Evolutionary conservation across 2,329 filamentous ascomycete species (phyloP), one percentile per base, ranked within the genome.

Genomic region (Pestalotiopsis sp.): DNA sequence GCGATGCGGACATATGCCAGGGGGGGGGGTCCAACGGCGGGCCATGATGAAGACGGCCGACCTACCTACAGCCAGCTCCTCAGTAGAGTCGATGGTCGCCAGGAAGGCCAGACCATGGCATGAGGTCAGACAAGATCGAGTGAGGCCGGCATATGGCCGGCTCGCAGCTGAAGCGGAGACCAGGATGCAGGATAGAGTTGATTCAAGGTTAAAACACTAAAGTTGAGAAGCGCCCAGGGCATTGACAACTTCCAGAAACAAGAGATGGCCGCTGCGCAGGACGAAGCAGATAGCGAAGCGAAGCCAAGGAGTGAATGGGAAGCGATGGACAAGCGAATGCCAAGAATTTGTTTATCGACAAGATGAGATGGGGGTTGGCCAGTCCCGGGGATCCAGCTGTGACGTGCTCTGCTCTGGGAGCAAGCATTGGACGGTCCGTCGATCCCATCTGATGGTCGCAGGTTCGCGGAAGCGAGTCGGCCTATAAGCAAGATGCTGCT

Each of bases 171-270:
- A 7, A 64, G 38, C 49, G 38, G 23, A 36, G 36, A 49, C 61
- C 45, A 49, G 61, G 63, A 45, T 57, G 31, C 17, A 25, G 31
- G 25, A 65, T 65, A 65, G 63, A 58, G 63, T 65, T 65, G 49
- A 58, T 55, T 55, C 41, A 55, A 65, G 49, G 63, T 36, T 58
- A 38, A 38, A 27, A 36, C n/a, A 31, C 41, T 65, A 55, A 38
- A 58, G 38, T n/a, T 58, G 63, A 25, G 23, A 55, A 65, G n/a
- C n/a, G 38, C 45, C 63, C 14, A 45, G 36, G 45, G 6, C 20
- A 64, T 23, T 52, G 62, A 25, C n/a, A 64, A 64, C 62, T 64
- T 31, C 62, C 62, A 52, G 38, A 64, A 64, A 64, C 62, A 64
- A 49, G 62, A 25, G 4, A 45, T n/a, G 25, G 62, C 62, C 60